Evolutionary conservation across 345 rosid species (phyloP).

Genomic region (Punica granatum): DNA sequence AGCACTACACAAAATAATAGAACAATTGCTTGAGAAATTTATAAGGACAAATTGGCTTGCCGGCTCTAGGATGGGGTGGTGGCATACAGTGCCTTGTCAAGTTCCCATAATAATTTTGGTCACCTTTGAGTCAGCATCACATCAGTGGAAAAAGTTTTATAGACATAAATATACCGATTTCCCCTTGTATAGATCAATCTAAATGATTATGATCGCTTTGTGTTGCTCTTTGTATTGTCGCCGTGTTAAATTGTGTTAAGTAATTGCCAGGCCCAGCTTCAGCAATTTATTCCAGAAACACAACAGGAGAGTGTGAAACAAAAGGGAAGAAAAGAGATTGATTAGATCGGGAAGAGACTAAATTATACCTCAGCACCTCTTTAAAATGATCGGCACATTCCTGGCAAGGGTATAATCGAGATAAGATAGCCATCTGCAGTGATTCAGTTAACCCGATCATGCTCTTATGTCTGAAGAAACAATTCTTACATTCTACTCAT

Average conservation of each 20-base stretch:
- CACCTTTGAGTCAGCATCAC: not conserved
- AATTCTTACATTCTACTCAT: not conserved
- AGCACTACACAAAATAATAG: not conserved
- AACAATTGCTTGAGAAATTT: not conserved
- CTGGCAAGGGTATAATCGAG: constrained; percentile 89
- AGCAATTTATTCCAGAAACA: too few relatives aligned
- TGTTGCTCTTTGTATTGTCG: too few relatives aligned
- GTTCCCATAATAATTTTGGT: not conserved
- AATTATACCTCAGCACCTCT: constrained; percentile 67
- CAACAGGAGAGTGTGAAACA: too few relatives aligned
- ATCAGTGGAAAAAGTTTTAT: too few relatives aligned
- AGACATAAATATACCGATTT: not conserved
- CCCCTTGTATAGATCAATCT: not conserved
- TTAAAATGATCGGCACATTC: constrained; percentile 95
- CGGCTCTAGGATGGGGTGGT: not conserved
- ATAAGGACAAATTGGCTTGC: not conserved
- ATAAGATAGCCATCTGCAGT: constrained; percentile 78
- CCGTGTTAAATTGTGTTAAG: too few relatives aligned
- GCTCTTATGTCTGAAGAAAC: not conserved
- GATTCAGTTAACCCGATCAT: not conserved
- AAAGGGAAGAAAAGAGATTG: too few relatives aligned
- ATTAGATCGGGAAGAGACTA: not conserved
- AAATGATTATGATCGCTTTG: too few relatives aligned
- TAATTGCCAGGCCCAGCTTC: too few relatives aligned
- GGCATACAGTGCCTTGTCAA: not conserved